Evolutionary conservation across 352 stramenopile genomes (phyloP), one percentile per base, ranked within the genome.

Genomic region (Globisporangium echinulatum): DNA sequence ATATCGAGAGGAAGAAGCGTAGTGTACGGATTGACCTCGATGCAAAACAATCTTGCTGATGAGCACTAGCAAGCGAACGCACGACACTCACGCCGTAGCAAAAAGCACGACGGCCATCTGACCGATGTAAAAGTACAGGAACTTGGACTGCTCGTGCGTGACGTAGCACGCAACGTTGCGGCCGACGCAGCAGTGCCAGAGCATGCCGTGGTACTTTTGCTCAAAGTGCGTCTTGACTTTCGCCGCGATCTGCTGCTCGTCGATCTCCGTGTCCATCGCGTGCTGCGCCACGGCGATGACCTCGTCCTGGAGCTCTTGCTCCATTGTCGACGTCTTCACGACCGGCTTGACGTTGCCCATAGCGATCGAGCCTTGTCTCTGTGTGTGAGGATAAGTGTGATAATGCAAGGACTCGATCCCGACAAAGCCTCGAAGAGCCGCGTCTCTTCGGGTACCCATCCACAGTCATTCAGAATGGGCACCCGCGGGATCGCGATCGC

Each of bases 101-200:
- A 98, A 98, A 25, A 98, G 77, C 56, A 96, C 96, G 52, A 98
- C 77, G 36, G 90, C 93, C 72, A 95, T 96, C 68, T 98, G 93
- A 17, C 93, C 93, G 50, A 98, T 90, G 85, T 98, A 98, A 63
- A 98, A 97, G 77, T 98, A 98, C 56, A 97, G 89, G 63, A 97
- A 98, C 70, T 97, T 97, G 61, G 77, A 90, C 67, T 96, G 87
- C 64, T 98, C 90, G 65, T 98, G 92, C 3, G 92, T 97, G 13
- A 98, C 93, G 66, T 92, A 97, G 67, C 86, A 97, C 43, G 92
- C 92, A 38, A 98, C 93, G 68, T 98, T 98, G 64, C 92, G 74
- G 2, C 93, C 93, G 48, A 98, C 90, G 63, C 96, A 97, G 75
- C 93, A 98, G 74, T 98, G 93, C 93, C 93, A 98, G 37, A 93